A percentile compares a stretch with the other conserved stretches of the same genome.
Conservation (phyloP, 2,329 filamentous ascomycete species). For the Leptographium wingfieldii region DNA sequence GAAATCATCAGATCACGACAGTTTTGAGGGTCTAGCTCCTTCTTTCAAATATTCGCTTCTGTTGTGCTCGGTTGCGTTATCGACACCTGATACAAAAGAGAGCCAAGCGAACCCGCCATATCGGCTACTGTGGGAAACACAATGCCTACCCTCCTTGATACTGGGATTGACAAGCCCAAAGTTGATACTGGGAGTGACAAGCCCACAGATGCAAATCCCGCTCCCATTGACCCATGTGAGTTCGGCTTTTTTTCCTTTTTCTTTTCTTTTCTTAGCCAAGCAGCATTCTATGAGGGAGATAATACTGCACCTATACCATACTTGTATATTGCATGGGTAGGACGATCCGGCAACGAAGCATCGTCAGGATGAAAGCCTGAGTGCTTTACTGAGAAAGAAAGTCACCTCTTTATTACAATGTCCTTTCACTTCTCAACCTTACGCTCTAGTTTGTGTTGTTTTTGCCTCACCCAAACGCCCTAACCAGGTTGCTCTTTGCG, state of each 20-base stretch:
- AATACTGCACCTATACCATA: neutral
- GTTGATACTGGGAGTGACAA: too few relatives aligned
- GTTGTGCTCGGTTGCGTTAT: neutral
- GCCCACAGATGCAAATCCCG: neutral
- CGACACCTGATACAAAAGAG: neutral
- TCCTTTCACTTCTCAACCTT: neutral
- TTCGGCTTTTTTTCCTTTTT: neutral
- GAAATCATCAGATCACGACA: neutral
- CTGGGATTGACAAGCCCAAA: neutral
- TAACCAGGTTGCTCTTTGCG: neutral
- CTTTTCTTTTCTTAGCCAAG: neutral
- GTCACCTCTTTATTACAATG: neutral
- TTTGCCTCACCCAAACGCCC: neutral
- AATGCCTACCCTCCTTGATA: neutral
- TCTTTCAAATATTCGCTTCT: neutral
- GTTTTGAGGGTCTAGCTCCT: neutral
- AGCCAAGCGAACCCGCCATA: neutral
- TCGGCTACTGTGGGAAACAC: neutral
- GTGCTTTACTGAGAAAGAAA: neutral
- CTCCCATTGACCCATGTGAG: neutral
- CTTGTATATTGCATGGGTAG: too few relatives aligned
- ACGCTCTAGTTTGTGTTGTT: neutral
- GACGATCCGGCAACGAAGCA: too few relatives aligned
- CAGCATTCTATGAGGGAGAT: neutral
- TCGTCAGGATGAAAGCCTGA: too few relatives aligned